Evolutionary conservation across 805 yeast genomes (phyloP).

Genomic region (Lipomyces orientalis): DNA sequence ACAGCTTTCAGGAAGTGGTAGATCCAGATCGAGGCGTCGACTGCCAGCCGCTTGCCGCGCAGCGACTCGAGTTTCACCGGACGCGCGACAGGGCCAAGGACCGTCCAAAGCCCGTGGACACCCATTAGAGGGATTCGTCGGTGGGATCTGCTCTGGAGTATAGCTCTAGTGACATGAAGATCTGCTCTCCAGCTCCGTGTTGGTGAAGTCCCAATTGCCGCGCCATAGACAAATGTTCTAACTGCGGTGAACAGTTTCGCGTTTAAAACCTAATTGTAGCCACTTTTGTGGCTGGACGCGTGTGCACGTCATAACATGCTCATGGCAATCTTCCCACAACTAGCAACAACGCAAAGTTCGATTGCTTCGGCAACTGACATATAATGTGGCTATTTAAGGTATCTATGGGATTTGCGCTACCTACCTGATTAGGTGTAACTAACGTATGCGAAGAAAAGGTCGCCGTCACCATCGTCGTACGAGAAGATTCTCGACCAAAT

Average conservation of each 20-base stretch:
- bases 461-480: constrained; percentile 40
- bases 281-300: not conserved
- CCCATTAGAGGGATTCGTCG: constrained; percentile 67
- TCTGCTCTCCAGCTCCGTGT: not conserved
- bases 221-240: not conserved
- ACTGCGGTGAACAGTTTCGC: not conserved
- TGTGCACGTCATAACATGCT: not conserved
- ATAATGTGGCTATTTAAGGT: constrained; percentile 26
- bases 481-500: constrained; percentile 47
- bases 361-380: not conserved
- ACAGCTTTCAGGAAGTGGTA: constrained; percentile 96
- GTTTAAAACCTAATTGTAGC: not conserved
- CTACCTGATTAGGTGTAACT: not conserved
- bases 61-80: constrained; percentile 90
- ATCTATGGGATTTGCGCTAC: not conserved
- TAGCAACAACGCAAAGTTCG: not conserved
- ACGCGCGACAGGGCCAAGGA: constrained; percentile 84
- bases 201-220: not conserved
- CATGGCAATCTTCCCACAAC: not conserved
- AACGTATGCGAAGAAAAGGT: constrained; percentile 2
- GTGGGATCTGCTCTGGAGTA: not conserved
- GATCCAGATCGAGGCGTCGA: constrained; percentile 98
- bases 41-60: constrained; percentile 79
- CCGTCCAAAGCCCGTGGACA: constrained; percentile 92
- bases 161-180: not conserved